Evolutionary conservation across 2,329 filamentous ascomycete species (phyloP).

Genomic region (Sclerotinia subarctica): DNA sequence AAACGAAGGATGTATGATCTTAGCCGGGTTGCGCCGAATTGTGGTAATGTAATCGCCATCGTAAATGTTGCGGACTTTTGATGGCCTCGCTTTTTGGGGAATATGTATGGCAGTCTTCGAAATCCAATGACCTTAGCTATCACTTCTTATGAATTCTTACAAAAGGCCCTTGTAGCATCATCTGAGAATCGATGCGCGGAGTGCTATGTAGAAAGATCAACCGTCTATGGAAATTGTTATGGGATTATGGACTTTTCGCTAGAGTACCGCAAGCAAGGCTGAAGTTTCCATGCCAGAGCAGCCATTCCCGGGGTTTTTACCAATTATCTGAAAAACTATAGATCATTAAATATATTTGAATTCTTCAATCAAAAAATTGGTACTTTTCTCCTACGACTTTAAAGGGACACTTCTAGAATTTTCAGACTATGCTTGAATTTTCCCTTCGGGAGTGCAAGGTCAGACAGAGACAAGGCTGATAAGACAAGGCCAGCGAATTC

Average conservation of each 20-base stretch:
- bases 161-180: constrained; percentile 1
- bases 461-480: neutral
- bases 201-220: constrained; percentile 1
- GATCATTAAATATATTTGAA: neutral
- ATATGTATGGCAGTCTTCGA: neutral
- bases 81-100: neutral
- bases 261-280: constrained; percentile 7
- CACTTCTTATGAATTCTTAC: neutral
- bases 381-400: neutral
- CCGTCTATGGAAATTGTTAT: constrained; percentile 3
- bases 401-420: too few species aligned
- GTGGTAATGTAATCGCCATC: constrained; percentile 30
- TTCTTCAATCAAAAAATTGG: neutral
- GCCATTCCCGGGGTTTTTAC: neutral
- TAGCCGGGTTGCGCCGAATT: constrained; percentile 68
- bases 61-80: constrained; percentile 8
- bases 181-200: constrained; percentile 12
- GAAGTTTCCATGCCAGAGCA: neutral
- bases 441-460: too few species aligned
- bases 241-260: constrained; percentile 9
- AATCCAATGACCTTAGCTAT: neutral
- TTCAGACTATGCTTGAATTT: neutral
- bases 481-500: too few species aligned
- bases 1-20: constrained; percentile 79
- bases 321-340: neutral